Base-by-base conservation (phyloP, 2,329 filamentous ascomycete species). In the Niveomyces coronatus region DNA sequence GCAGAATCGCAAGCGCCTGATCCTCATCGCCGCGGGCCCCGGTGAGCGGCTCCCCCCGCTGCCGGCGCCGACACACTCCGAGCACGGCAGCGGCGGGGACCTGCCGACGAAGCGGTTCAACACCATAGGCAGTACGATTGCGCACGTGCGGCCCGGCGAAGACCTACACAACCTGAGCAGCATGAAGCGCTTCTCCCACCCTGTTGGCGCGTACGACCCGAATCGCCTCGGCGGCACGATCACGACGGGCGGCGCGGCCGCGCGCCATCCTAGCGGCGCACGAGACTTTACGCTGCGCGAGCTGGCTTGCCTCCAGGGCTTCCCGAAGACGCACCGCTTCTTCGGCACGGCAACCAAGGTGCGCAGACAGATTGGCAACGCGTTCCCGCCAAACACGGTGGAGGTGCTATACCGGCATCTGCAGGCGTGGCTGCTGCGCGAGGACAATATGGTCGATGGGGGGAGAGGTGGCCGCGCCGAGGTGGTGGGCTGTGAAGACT, bases 281-380 rank as follows among this genome's bases (percentile, higher is more conserved):
- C 61, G 85, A 1, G 64, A 68, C 0, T 80, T 82, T 33, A 88
- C 80, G 0, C 53, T 74, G 4, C 67, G 79, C 1, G 85, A 93
- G 52, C 68, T 75, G 17, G 82, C 84, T 0, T 66, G 66, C 3
- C 53, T 91, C 1, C 81, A 86, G 45, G 79, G 78, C 0, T 91
- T 91, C 37, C 81, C 82, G 0, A 43, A 58, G 0, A 52, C 61
- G 3, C 80, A 85, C 52, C 53, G 54, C 1, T 88, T 89, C 49
- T 44, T 59, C 0, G 59, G 58, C 0, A 62, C 55, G 0, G 53
- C 56, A 14, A 58, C 54, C 1, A 54, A 51, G 11, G 59, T 74
- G 13, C 71, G 71, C 46, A 70, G 65, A 45, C 82, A 87, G 53
- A 83, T 89, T 45, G 85, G 85, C 0, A 89, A 91, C 49, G 85